A percentile compares a stretch with the other conserved stretches of the same genome.
Conservation (phyloP, 805 yeast species). For the Metschnikowia bowlesiae region DNA sequence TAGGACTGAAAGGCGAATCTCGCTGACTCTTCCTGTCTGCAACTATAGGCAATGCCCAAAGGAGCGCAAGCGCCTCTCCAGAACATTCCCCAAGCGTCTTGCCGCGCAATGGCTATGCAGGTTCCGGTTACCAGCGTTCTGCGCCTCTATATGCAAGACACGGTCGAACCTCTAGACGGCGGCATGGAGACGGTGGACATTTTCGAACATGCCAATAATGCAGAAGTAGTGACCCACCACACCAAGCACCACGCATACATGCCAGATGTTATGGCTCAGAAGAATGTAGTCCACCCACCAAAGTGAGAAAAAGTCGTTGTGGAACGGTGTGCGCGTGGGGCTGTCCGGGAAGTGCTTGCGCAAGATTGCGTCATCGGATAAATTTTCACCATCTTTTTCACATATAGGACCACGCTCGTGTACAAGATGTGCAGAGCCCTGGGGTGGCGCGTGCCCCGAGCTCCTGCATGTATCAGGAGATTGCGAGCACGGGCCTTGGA, state of each 20-base stretch:
- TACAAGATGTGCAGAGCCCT: not conserved
- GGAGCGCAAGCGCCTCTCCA: not conserved
- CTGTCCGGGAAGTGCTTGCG: constrained; percentile 34
- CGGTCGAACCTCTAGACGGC: not conserved
- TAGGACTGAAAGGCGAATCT: not conserved
- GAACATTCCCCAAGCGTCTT: not conserved
- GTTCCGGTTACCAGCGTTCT: not conserved
- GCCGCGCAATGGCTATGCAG: not conserved
- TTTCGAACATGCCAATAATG: constrained; percentile 63
- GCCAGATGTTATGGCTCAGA: constrained; percentile 92
- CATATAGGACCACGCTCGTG: not conserved
- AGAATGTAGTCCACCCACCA: constrained; percentile 83
- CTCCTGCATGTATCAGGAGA: not conserved
- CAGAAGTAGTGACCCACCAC: constrained; percentile 86
- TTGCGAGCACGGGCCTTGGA: not conserved
- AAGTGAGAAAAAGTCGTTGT: constrained; percentile 45
- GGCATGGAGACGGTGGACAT: constrained; percentile 14
- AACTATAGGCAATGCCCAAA: not conserved
- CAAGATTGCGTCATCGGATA: constrained; percentile 27
- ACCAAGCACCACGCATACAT: constrained; percentile 82
- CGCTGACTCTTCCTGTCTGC: not conserved
- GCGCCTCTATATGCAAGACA: not conserved
- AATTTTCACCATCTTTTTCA: constrained; percentile 12
- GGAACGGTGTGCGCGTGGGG: constrained; percentile 32
- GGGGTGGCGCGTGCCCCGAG: not conserved